Conservation (phyloP, 306 rosid genomes). For the Rubus parviflorus region DNA sequence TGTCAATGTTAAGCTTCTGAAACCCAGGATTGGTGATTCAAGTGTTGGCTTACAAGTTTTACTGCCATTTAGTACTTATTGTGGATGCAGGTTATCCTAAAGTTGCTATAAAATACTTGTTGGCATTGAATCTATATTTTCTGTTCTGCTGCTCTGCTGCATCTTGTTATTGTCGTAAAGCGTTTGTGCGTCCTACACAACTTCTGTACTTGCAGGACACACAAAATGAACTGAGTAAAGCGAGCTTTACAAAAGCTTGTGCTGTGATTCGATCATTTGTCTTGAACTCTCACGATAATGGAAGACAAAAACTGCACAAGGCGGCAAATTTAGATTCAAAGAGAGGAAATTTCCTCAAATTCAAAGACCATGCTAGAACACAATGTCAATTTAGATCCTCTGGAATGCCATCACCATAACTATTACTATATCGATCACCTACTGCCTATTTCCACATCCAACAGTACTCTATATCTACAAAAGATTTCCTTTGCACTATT, state of each 20-base stretch:
- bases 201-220: too few relatives aligned
- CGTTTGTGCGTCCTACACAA: too few relatives aligned
- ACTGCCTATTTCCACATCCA: constrained; percentile 24
- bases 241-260: too few relatives aligned
- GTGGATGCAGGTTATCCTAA: neutral
- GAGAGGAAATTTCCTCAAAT: neutral
- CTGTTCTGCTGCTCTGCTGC: too few relatives aligned
- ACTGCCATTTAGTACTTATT: neutral
- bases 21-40: neutral
- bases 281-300: too few relatives aligned
- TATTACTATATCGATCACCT: neutral
- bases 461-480: neutral
- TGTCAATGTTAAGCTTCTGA: neutral
- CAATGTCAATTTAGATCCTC: too few relatives aligned
- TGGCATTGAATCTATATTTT: too few relatives aligned
- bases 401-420: neutral
- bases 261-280: too few relatives aligned
- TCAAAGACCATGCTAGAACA: too few relatives aligned
- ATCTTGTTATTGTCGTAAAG: too few relatives aligned
- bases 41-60: neutral
- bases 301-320: too few relatives aligned
- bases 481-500: neutral
- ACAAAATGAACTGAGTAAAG: too few relatives aligned
- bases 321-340: neutral
- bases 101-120: neutral